Percentiles rank a stretch among this genome's conserved stretches.
Evolutionary conservation across 2,329 filamentous ascomycete species (phyloP).

Genomic region (Beauveria asiatica): DNA sequence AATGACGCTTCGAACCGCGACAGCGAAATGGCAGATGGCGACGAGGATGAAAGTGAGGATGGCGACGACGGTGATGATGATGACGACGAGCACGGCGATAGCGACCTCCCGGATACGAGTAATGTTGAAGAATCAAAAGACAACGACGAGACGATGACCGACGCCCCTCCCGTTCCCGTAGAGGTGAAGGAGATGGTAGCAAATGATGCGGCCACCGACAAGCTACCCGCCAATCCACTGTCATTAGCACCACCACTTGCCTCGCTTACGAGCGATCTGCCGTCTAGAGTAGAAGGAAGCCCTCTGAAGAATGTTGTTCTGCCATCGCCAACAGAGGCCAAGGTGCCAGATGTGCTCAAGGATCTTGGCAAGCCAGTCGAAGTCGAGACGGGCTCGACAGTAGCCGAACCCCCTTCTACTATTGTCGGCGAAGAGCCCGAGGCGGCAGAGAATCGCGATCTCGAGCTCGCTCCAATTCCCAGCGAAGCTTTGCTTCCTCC

Average conservation of each 20-base stretch:
- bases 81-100: constrained; percentile 25
- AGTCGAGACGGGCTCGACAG: constrained; percentile 16
- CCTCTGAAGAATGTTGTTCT: constrained; percentile 44
- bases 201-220: constrained; percentile 24
- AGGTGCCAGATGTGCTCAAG: background rate
- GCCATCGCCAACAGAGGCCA: constrained; percentile 35
- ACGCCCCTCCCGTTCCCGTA: constrained; percentile 8
- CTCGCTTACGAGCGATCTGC: constrained; percentile 20
- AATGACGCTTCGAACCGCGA: constrained; percentile 38
- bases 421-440: constrained; percentile 23
- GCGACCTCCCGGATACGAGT: constrained; percentile 9
- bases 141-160: constrained; percentile 15
- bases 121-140: constrained; percentile 6
- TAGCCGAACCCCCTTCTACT: constrained; percentile 25
- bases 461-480: constrained; percentile 7
- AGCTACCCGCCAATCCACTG: constrained; percentile 21
- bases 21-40: constrained; percentile 45
- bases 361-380: constrained; percentile 5
- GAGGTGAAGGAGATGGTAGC: constrained; percentile 26
- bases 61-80: constrained; percentile 40
- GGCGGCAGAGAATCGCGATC: constrained; percentile 19
- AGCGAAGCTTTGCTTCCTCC: constrained; percentile 24
- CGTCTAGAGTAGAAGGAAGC: constrained; percentile 38
- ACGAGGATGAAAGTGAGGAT: constrained; percentile 36
- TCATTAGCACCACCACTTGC: constrained; percentile 24